These are phyloP conservation scores for Naganishia vaughanmartiniae DNA, from an alignment of 768 basidiomycete species.

Conservation along the genomic window DNA sequence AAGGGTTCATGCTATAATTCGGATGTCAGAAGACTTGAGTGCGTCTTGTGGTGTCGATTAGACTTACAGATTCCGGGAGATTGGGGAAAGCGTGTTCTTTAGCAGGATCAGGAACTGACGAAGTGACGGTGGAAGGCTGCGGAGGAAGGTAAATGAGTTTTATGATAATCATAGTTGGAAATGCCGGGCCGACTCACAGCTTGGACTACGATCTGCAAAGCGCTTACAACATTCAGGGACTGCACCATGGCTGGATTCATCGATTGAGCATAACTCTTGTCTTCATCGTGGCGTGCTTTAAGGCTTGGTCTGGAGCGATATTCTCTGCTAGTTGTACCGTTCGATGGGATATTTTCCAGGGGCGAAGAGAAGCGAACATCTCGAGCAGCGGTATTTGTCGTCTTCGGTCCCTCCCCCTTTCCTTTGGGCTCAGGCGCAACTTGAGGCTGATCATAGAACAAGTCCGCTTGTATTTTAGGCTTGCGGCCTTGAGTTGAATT, in stretches of 20 bases:
- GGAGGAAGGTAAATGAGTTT: background rate
- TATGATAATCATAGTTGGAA: background rate
- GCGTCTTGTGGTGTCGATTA: too few species aligned
- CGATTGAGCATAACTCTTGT: background rate
- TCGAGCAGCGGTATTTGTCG: background rate
- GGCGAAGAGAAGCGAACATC: conserved; percentile 12
- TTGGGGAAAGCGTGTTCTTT: too few species aligned
- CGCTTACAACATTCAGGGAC: background rate
- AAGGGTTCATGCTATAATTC: background rate
- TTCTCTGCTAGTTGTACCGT: background rate
- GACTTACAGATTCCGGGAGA: too few species aligned
- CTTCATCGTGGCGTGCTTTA: background rate
- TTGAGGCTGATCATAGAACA: conserved; percentile 1
- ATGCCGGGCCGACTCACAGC: background rate
- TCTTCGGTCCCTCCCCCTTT: too few species aligned
- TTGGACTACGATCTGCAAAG: background rate
- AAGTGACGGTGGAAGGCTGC: background rate
- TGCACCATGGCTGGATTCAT: background rate
- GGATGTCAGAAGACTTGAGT: background rate
- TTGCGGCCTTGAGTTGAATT: background rate
- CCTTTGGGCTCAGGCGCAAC: background rate
- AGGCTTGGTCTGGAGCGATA: background rate
- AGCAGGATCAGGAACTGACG: background rate
- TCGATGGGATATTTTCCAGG: background rate
- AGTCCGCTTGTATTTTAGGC: background rate